phyloP scores from a whole-genome alignment of 441 rosid genomes.

The Pelargonium cotyledonis region DNA sequence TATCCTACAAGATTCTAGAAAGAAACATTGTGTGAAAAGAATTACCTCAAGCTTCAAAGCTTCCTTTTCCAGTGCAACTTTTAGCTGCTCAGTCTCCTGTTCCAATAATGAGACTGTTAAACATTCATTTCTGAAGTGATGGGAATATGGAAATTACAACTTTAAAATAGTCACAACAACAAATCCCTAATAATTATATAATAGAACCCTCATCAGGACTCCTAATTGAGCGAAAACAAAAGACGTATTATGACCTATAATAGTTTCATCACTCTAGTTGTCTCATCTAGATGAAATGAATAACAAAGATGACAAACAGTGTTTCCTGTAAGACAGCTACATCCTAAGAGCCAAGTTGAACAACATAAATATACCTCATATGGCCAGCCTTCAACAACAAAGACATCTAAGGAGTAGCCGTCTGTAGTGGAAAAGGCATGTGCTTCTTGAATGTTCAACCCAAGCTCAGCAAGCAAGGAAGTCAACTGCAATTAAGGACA shows the following conservation, averaged over 20 bases:
- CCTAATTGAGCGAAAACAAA: background rate
- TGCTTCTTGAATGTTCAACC: slow-evolving; percentile 73
- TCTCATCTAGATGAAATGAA: too few relatives aligned
- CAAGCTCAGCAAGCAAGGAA: slow-evolving; percentile 57
- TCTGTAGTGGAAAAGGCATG: slow-evolving; percentile 66
- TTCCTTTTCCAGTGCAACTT: slow-evolving; percentile 51
- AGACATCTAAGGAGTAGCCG: slow-evolving; percentile 66
- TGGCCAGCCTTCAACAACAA: slow-evolving; percentile 80
- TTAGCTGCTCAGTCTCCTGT: slow-evolving; percentile 57
- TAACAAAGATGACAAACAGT: background rate
- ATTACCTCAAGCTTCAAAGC: slow-evolving; percentile 50
- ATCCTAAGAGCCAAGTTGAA: background rate
- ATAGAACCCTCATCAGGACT: background rate
- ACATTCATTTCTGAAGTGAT: background rate
- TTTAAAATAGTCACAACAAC: background rate
- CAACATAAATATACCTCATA: slow-evolving; percentile 40
- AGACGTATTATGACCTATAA: background rate
- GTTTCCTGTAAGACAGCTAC: background rate
- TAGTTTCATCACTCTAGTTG: background rate
- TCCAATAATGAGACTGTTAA: slow-evolving; percentile 13
- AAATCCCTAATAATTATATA: background rate
- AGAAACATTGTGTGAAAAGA: too few relatives aligned
- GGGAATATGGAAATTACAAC: background rate
- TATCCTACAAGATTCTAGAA: too few relatives aligned
- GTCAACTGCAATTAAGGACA: slow-evolving; percentile 45